A percentile compares a stretch with the other conserved stretches of the same genome.
Evolutionary conservation across 164 flowering plant species (phyloP).

Genomic region (Hamamelis virginiana): DNA sequence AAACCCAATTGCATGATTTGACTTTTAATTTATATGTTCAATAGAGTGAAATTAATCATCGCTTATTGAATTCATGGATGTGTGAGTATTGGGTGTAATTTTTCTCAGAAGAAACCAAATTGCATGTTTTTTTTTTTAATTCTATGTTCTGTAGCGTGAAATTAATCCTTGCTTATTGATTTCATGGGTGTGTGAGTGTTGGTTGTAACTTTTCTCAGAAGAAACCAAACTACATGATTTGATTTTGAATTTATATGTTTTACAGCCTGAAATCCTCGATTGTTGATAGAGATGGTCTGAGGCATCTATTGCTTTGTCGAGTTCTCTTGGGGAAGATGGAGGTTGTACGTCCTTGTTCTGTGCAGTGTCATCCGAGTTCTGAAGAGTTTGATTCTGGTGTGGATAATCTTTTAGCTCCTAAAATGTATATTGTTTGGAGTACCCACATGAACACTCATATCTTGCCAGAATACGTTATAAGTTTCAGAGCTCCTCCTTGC

Average conservation of each 20-base stretch:
- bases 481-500: slow-evolving; percentile 43
- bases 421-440: slow-evolving; percentile 64
- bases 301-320: slow-evolving; percentile 69
- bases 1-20: no score
- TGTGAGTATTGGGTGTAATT: background rate
- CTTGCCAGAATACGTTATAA: slow-evolving; percentile 61
- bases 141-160: no score
- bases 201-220: background rate
- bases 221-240: background rate
- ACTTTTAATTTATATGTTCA: no score
- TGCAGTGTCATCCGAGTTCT: slow-evolving; percentile 60
- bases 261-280: slow-evolving; percentile 37
- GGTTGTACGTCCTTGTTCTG: slow-evolving; percentile 50
- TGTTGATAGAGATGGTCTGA: slow-evolving; percentile 50
- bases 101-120: no score
- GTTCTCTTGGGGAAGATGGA: slow-evolving; percentile 73
- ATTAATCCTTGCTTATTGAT: background rate
- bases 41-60: no score
- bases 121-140: no score
- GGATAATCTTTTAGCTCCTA: slow-evolving; percentile 47
- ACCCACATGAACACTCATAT: slow-evolving; percentile 68
- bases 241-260: background rate
- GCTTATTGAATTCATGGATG: background rate
- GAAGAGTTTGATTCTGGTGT: slow-evolving; percentile 74
- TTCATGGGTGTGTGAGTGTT: background rate